Base-by-base conservation (phyloP, 2,329 filamentous ascomycete species). In the Periconia sp. region DNA sequence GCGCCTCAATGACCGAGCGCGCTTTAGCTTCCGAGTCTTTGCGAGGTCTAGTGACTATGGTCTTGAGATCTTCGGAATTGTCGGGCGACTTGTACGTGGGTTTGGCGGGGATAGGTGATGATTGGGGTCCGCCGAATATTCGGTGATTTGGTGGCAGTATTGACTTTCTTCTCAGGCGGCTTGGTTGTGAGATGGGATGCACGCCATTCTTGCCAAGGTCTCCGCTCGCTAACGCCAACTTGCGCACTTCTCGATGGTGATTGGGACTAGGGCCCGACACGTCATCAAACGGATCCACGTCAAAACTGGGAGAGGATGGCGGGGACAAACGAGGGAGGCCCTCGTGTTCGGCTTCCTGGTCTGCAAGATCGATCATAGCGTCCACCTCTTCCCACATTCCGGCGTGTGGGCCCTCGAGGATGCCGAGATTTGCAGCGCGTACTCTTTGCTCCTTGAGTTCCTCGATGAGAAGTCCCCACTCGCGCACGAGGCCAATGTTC, bases 321-420 rank as follows among this genome's bases (percentile, higher is more conserved):
- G 69, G 66, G 6, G 80, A 82, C 24, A 74, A 69, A 26, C 76
- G 75, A 23, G 77, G 75, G 16, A 74, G 72, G 15, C 78, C 72
- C 45, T 83, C 80, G 18, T 84, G 80, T 39, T 84, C 81, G 33
- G 81, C 80, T 54, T 85, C 82, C 50, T 85, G 76, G 32, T 84
- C 84, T 32, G 89, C 89, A n/a, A 95, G 74, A 23, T 88, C 87
- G 63, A 95, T 94, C 70, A 95, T 92, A 11, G 88, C 88, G 65
- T 94, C 88, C 1, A 90, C 89, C 65, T 94, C 88, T 57, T 84
- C 83, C 88, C 88, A 95, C 33, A 88, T 75, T 10, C 74, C 73
- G 10, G 78, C 77, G 16, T 84, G 78, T 5, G 78, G 64, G 5
- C 87, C 86, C 46, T 80, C 72, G 12, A 83, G 69, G 61, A 92